Percentiles rank a stretch among this genome's conserved stretches.
phyloP scores from a whole-genome alignment of 2,329 filamentous ascomycete genomes.

The Exophiala spinifera region DNA sequence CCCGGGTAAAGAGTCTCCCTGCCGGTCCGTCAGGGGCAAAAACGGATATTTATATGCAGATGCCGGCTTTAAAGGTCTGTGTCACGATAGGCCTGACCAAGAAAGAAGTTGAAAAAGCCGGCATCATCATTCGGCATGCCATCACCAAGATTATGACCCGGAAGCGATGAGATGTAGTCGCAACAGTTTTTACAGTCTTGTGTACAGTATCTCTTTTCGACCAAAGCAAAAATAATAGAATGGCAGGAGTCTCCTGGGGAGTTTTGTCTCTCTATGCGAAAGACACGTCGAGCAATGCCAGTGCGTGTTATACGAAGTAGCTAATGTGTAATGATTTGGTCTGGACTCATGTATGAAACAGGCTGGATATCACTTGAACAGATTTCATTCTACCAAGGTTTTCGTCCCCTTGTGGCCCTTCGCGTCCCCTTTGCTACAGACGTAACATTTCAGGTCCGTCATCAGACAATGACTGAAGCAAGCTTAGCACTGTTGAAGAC shows the following conservation, averaged over 20 bases:
- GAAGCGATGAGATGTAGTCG: constrained; percentile 48
- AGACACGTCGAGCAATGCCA: too few species aligned
- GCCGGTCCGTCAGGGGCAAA: constrained; percentile 59
- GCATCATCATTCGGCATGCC: constrained; percentile 80
- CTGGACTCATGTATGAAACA: background rate
- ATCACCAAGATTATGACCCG: constrained; percentile 83
- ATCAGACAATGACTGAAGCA: constrained; percentile 5
- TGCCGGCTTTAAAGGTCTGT: constrained; percentile 83
- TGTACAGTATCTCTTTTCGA: background rate
- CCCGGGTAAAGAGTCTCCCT: constrained; percentile 76
- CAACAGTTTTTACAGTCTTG: background rate
- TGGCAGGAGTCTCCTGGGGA: background rate
- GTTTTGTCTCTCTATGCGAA: too few species aligned
- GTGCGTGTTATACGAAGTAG: too few species aligned
- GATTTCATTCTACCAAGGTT: constrained; percentile 2
- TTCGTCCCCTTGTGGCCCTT: constrained; percentile 5
- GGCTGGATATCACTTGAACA: background rate
- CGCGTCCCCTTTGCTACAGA: constrained; percentile 13
- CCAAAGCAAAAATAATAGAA: background rate
- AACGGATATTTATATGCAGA: constrained; percentile 65
- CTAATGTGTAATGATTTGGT: too few species aligned
- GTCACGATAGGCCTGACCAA: constrained; percentile 81
- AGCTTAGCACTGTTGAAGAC: too few species aligned
- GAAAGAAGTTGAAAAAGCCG: constrained; percentile 95
- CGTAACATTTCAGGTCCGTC: constrained; percentile 9